phyloP scores from a whole-genome alignment of 495 filamentous ascomycete species.

The Aspergillus sclerotiicarbonarius region DNA sequence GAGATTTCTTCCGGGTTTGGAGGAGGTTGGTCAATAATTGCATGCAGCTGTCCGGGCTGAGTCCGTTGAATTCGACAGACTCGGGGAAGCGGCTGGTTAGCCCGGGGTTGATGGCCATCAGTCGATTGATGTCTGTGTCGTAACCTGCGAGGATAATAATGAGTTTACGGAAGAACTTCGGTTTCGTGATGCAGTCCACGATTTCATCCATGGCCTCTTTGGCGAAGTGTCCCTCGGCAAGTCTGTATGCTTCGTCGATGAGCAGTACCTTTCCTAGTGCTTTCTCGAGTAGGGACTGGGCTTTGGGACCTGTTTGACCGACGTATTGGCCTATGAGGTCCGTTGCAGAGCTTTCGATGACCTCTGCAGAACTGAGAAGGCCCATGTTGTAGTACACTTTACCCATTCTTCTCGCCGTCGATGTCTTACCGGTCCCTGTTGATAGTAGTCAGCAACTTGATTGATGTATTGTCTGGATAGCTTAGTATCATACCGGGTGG shows the following conservation, averaged over 20 bases:
- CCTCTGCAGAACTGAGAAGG: constrained; percentile 52
- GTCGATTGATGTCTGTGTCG: constrained; percentile 61
- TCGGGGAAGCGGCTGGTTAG: constrained; percentile 54
- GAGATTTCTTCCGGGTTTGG: constrained; percentile 17
- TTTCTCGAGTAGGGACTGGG: constrained; percentile 34
- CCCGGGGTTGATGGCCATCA: constrained; percentile 57
- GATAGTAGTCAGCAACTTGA: background rate
- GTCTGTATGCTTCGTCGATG: constrained; percentile 62
- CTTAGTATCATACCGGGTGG: too few relatives aligned
- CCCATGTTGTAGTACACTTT: constrained; percentile 72
- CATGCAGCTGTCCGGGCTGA: constrained; percentile 43
- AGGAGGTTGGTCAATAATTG: constrained; percentile 33
- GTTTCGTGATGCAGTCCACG: constrained; percentile 66
- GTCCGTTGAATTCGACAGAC: constrained; percentile 39
- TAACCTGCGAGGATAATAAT: constrained; percentile 78
- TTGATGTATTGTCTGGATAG: too few relatives aligned
- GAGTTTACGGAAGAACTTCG: constrained; percentile 59
- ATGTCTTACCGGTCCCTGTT: constrained; percentile 72
- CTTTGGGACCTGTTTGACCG: constrained; percentile 50
- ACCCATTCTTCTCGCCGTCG: constrained; percentile 68
- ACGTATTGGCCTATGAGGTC: constrained; percentile 60
- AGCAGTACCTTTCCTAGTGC: constrained; percentile 60
- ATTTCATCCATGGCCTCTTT: constrained; percentile 75
- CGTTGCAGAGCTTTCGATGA: constrained; percentile 59
- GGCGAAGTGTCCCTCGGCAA: constrained; percentile 54